phyloP scores from a whole-genome alignment of 495 filamentous ascomycete genomes.

The Alectoria sarmentosa region DNA sequence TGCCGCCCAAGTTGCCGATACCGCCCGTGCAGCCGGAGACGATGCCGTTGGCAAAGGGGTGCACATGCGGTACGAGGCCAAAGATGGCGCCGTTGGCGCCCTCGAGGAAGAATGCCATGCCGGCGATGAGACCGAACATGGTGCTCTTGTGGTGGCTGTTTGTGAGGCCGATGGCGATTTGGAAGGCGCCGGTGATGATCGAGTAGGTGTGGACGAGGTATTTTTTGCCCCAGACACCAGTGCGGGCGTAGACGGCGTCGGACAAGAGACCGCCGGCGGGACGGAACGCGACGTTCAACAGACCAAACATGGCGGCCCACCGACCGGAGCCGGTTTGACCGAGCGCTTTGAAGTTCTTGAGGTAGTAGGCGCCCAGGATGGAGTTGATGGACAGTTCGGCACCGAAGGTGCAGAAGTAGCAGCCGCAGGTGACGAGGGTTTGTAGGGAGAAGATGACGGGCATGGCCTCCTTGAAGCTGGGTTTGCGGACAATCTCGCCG shows the following conservation, averaged over 20 bases:
- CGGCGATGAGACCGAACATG: conserved; percentile 72
- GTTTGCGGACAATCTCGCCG: conserved; percentile 59
- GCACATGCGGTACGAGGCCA: conserved; percentile 75
- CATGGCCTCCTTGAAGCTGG: conserved; percentile 53
- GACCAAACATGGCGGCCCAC: conserved; percentile 88
- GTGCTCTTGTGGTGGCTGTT: conserved; percentile 51
- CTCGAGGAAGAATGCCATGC: conserved; percentile 75
- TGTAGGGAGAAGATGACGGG: conserved; percentile 56
- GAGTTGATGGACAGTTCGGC: conserved; percentile 81
- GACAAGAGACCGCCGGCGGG: conserved; percentile 67
- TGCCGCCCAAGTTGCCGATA: conserved; percentile 75
- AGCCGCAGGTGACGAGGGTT: conserved; percentile 56
- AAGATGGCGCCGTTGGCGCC: conserved; percentile 83
- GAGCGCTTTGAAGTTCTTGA: conserved; percentile 65
- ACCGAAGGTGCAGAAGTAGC: conserved; percentile 85
- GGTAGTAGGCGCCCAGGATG: conserved; percentile 73
- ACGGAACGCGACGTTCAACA: conserved; percentile 71
- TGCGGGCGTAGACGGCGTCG: conserved; percentile 62
- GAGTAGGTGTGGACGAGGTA: conserved; percentile 56
- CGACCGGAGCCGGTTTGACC: conserved; percentile 64
- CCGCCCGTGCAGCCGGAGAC: conserved; percentile 73
- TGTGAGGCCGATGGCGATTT: conserved; percentile 61
- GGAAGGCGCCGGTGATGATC: conserved; percentile 56
- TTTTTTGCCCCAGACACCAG: conserved; percentile 72
- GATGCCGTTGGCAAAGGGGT: conserved; percentile 67